Evolutionary conservation across 2,329 filamentous ascomycete species (phyloP).

Genomic region (Colletotrichum acutatum): DNA sequence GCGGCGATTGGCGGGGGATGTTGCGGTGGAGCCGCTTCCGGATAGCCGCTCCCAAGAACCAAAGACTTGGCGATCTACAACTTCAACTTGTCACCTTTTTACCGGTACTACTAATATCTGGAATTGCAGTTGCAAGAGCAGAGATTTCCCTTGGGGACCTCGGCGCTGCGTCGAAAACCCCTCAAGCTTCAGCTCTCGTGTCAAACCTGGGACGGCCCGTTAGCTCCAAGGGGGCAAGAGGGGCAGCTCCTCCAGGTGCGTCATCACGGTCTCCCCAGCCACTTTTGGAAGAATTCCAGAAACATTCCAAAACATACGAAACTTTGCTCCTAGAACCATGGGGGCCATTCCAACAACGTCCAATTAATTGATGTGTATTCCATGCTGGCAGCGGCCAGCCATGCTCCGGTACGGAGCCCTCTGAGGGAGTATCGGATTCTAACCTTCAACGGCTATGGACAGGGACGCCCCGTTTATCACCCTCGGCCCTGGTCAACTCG

Average conservation of each 20-base stretch:
- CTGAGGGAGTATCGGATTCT: background rate
- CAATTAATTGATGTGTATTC: background rate
- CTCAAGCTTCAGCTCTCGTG: background rate
- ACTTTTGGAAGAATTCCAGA: background rate
- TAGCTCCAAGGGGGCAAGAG: background rate
- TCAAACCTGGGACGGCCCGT: conserved; percentile 3
- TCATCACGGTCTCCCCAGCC: background rate
- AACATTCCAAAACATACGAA: background rate
- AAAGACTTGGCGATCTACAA: conserved; percentile 11
- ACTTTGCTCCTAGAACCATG: no score
- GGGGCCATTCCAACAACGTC: background rate
- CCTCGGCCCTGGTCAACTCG: background rate
- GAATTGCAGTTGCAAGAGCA: background rate
- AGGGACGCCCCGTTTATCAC: background rate
- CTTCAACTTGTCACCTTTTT: background rate
- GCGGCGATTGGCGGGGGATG: conserved; percentile 16
- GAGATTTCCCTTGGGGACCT: background rate
- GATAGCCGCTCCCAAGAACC: conserved; percentile 21
- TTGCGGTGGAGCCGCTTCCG: conserved; percentile 30
- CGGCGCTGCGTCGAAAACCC: background rate
- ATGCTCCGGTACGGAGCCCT: background rate
- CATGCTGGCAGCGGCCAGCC: background rate
- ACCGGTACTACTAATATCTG: background rate
- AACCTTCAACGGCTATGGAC: background rate
- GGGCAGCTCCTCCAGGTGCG: background rate